phyloP scores from a whole-genome alignment of 805 yeast genomes.

The Candida cerambycidarum region DNA sequence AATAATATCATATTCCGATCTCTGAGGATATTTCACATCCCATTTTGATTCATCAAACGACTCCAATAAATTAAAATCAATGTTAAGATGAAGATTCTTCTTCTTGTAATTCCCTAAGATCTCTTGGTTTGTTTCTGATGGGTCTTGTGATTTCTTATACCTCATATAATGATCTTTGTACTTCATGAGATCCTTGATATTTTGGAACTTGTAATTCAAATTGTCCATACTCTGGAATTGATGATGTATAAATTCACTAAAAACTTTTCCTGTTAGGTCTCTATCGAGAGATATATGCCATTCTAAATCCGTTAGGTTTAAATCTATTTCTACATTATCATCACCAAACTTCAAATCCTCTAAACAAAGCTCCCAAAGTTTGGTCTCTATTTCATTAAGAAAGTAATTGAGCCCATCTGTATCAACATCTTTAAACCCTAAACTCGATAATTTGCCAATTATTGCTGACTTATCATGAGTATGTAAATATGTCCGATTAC shows the following conservation, averaged over 20 bases:
- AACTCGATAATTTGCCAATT: constrained; percentile 1
- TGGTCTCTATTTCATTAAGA: constrained; percentile 8
- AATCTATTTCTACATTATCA: not conserved
- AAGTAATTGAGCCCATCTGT: constrained; percentile 17
- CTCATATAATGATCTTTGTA: constrained; percentile 32
- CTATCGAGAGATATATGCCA: not conserved
- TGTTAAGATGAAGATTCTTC: constrained; percentile 13
- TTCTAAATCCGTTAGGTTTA: constrained; percentile 1
- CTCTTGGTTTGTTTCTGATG: constrained; percentile 33
- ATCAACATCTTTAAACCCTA: constrained; percentile 30
- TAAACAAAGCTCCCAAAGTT: not conserved
- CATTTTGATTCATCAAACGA: constrained; percentile 8
- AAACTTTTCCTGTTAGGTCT: not conserved
- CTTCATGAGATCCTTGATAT: constrained; percentile 21
- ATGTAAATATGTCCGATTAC: not conserved
- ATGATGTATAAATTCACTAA: not conserved
- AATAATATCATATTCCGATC: not conserved
- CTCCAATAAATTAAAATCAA: constrained; percentile 6
- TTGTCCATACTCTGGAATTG: constrained; percentile 4
- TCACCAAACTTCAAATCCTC: not conserved
- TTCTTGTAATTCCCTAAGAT: constrained; percentile 27
- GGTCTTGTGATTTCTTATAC: constrained; percentile 36
- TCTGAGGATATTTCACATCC: constrained; percentile 2
- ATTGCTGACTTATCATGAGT: not conserved
- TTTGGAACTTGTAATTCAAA: constrained; percentile 14